These are phyloP conservation scores for Gypsophila paniculata DNA, from an alignment of 179 eudicot genomes.

Conservation along the genomic window DNA sequence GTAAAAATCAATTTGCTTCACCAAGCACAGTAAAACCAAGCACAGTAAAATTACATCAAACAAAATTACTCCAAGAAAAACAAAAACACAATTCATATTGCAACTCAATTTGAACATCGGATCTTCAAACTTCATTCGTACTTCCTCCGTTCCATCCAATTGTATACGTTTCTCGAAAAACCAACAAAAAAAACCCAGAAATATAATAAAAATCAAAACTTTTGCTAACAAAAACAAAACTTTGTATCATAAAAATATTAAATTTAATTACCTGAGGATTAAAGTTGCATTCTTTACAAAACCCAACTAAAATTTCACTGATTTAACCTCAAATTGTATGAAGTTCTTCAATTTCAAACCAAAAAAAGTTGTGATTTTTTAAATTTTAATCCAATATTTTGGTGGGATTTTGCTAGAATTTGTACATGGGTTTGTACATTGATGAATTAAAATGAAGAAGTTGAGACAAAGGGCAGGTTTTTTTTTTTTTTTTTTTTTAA, in stretches of 20 bases:
- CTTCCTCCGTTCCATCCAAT: too few relatives aligned
- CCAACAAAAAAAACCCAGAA: slow-evolving; percentile 7
- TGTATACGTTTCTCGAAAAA: slow-evolving; percentile 8
- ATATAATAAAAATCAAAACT: slow-evolving; percentile 5
- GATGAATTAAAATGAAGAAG: background rate
- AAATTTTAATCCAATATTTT: background rate
- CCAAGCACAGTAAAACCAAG: background rate
- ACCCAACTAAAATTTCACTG: slow-evolving; percentile 28
- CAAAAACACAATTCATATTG: slow-evolving; percentile 16
- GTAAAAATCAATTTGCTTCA: slow-evolving; percentile 4
- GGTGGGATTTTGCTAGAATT: background rate
- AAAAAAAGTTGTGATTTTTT: background rate
- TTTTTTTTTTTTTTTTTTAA: background rate
- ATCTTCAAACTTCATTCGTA: slow-evolving; percentile 21
- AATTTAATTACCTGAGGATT: slow-evolving; percentile 31
- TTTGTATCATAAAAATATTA: background rate
- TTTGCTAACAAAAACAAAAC: background rate
- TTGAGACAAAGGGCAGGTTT: slow-evolving; percentile 9
- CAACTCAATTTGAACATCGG: slow-evolving; percentile 13
- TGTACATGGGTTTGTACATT: slow-evolving; percentile 1
- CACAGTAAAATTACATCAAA: background rate
- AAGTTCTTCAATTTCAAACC: slow-evolving; percentile 20
- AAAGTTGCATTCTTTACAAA: slow-evolving; percentile 27
- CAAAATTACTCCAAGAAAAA: slow-evolving; percentile 22
- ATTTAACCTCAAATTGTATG: slow-evolving; percentile 6